Conservation (phyloP, 495 filamentous ascomycete genomes). For the Darksidea phi region DNA sequence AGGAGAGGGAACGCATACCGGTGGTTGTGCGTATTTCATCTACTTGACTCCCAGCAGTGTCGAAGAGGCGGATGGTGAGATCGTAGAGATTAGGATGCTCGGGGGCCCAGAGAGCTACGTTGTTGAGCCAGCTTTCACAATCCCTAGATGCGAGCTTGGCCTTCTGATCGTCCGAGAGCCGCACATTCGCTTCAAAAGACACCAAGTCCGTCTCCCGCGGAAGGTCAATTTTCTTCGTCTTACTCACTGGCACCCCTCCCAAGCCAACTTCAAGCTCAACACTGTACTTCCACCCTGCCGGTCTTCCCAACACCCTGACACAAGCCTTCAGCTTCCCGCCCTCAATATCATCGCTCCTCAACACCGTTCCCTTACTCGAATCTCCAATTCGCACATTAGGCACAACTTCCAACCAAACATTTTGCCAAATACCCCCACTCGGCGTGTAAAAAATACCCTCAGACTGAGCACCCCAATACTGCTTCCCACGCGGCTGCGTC, state of each 20-base stretch:
- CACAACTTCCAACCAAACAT: constrained; percentile 63
- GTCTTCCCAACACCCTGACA: constrained; percentile 43
- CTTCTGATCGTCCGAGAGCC: constrained; percentile 19
- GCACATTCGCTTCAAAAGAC: constrained; percentile 44
- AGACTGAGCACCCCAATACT: constrained; percentile 56
- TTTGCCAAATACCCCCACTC: constrained; percentile 68
- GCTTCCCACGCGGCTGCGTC: constrained; percentile 67
- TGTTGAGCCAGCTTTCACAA: constrained; percentile 39
- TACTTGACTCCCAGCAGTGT: constrained; percentile 22
- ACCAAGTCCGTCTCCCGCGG: constrained; percentile 47
- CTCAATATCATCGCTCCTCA: constrained; percentile 36
- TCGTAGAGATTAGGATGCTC: constrained; percentile 62
- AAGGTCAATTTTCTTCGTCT: not conserved
- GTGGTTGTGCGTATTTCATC: constrained; percentile 60
- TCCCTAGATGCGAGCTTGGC: constrained; percentile 41
- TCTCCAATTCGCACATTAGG: constrained; percentile 54
- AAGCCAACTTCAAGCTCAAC: constrained; percentile 44
- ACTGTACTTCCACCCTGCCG: constrained; percentile 56
- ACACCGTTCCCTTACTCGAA: constrained; percentile 48
- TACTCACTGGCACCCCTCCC: constrained; percentile 10
- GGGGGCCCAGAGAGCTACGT: constrained; percentile 55
- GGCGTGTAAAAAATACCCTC: constrained; percentile 63
- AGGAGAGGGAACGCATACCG: constrained; percentile 62
- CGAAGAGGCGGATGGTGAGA: constrained; percentile 55
- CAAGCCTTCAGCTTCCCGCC: constrained; percentile 33